Base-by-base conservation (phyloP, 148 eudicot species). In the Amaranthus cruentus region DNA sequence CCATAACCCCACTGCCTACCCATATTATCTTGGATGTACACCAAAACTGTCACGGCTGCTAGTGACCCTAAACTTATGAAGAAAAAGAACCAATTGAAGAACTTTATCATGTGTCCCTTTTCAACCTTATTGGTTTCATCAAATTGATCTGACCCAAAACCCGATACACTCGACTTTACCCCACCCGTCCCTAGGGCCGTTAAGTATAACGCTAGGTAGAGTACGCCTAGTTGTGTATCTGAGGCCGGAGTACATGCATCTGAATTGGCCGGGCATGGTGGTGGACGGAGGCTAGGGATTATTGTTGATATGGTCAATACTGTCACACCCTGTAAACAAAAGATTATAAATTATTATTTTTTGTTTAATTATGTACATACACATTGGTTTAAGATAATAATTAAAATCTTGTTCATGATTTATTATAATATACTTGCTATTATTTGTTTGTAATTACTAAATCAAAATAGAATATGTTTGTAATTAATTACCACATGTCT, bases 121-220 rank as follows among this genome's bases (percentile, higher is more conserved):
- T 89, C 90, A 2, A 47, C 78, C 12, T 81, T 76, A 79, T 81
- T 79, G 0, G 83, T 28, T 42, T 89, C 93, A 55, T 89, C 93
- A 73, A 89, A 89, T 47, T 89, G 90, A 66, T 89, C 90, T 2
- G 90, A 81, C 5, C 93, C 90, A 61, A 89, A 85, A 3, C 93
- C 90, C 0, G 93, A 89, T 6, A 87, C 93, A 38, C 93, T 87
- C 5, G 90, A 87, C 38, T 89, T 89, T 0, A 89, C 78, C 6
- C 93, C 93, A 7, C 93, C 93, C 5, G 90, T 89, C 6, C 93
- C 93, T 11, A 89, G 77, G n/a, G 93, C 93, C 9, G 83, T 85
- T 6, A 87, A 76, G 80, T 87, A 89, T 7, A 89, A 58, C 9
- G 86, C 88, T 44, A 79, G 28, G 87, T 82, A 87, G 6, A 89